Percentiles rank a stretch among this genome's conserved stretches.
phyloP scores from a whole-genome alignment of 805 yeast genomes.

The Candida insectalens region DNA sequence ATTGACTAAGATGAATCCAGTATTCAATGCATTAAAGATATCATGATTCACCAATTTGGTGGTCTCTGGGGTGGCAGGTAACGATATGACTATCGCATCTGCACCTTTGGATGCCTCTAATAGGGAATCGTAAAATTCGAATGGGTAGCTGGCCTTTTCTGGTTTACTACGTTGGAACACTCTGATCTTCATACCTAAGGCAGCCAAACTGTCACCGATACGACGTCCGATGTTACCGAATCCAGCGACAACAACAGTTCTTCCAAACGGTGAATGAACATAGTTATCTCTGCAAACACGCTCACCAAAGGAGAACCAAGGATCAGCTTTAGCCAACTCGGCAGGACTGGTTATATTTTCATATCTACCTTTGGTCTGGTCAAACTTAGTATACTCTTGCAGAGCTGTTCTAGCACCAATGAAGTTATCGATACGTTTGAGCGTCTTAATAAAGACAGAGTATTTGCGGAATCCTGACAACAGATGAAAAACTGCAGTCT shows the following conservation, averaged over 20 bases:
- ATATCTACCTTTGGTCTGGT: background rate
- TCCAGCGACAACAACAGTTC: slow-evolving; percentile 56
- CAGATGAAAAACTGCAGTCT: slow-evolving; percentile 50
- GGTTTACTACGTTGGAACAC: slow-evolving; percentile 48
- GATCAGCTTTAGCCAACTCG: slow-evolving; percentile 1
- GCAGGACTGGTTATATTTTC: background rate
- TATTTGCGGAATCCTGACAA: slow-evolving; percentile 53
- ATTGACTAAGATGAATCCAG: slow-evolving; percentile 56
- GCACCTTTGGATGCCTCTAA: slow-evolving; percentile 23
- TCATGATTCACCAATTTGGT: slow-evolving; percentile 40
- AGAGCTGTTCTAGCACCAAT: background rate
- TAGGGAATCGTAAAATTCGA: slow-evolving; percentile 35
- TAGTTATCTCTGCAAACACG: slow-evolving; percentile 33
- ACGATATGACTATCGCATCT: slow-evolving; percentile 55
- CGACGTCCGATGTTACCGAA: slow-evolving; percentile 68
- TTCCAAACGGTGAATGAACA: slow-evolving; percentile 45
- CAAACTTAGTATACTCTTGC: slow-evolving; percentile 1
- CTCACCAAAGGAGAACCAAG: slow-evolving; percentile 32
- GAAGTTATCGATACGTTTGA: slow-evolving; percentile 27
- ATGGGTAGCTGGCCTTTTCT: slow-evolving; percentile 32
- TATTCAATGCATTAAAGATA: slow-evolving; percentile 35
- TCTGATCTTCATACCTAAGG: slow-evolving; percentile 56
- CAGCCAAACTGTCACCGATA: slow-evolving; percentile 45
- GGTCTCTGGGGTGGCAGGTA: slow-evolving; percentile 58
- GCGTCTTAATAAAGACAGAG: slow-evolving; percentile 32